Base-by-base conservation (phyloP, 2,329 filamentous ascomycete genomes). In the Trichoderma pleuroti region DNA sequence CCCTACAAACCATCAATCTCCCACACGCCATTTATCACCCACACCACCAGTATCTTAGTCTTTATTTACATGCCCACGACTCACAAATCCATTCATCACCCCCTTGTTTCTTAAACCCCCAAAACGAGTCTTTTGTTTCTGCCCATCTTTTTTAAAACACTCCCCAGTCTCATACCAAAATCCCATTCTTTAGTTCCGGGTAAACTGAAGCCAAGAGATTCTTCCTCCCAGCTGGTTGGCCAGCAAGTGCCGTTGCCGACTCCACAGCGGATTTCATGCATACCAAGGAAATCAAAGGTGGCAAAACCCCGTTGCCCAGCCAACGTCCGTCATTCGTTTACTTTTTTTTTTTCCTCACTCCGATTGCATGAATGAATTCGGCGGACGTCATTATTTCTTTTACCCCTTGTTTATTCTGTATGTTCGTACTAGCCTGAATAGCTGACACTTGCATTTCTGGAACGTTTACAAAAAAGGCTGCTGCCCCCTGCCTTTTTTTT, bases 301-400 rank as follows among this genome's bases (percentile, higher is more conserved):
- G 42, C 39, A 34, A 34, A 26, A 26, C 21, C 6, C 39, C 21
- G 66, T 68, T 46, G 28, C 66, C 56, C 42, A 28, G 66, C 66
- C 66, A 68, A 68, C 66, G 66, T 49, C 46, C 56, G 67, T 59
- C 62, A 54, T 65, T 57, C 63, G 64, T 68, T 61, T 70, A 56
- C 49, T 64, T 63, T 39, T 26, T 64, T 32, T 52, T 39, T 61
- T 60, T 28, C 26, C 26, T 5, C 70, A 42, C 54, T 68, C 49
- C 16, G 52, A 28, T 28, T 57, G 30, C 26, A 28, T 54, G 42
- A 34, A 39, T 49, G 64, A 57, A 67, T 30, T 21, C 49, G 34
- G 18, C 39, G n/a, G 63, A 68, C 64, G 64, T 68, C 64, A 68
- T 59, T 59, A 30, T 57, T 42, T 66, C 6, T 30, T 26, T 26